Base-by-base conservation (phyloP, 2,329 filamentous ascomycete species). In the Pseudogymnoascus sp. region DNA sequence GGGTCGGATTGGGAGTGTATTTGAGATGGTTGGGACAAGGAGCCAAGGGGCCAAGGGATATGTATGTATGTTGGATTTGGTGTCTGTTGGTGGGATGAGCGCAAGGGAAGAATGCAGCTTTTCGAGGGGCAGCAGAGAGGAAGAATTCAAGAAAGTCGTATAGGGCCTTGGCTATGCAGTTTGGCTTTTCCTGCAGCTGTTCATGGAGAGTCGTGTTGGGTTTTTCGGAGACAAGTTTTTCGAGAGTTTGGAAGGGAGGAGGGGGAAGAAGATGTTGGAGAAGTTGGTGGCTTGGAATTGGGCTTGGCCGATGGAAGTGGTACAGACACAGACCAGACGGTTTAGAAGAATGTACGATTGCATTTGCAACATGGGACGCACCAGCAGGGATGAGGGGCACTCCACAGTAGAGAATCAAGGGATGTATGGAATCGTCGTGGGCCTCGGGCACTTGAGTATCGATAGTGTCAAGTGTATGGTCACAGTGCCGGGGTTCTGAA, bases 361-460 rank as follows among this genome's bases (percentile, higher is more conserved):
- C 49, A 55, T 55, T 55, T 55, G 49, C 49, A 55, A 55, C 49
- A 55, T 55, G 49, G 49, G 49, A 55, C 49, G 49, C 49, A 55
- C 49, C 49, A 55, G 49, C 49, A 55, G 49, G 49, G 49, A 33
- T 55, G 29, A 55, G 49, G 49, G 49, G 49, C 49, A 55, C 14
- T 19, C 49, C 49, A 55, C 49, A 55, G n/a, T 33, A 52, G n/a
- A 19, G 49, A 55, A 19, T 33, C 49, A 55, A 55, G 49, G 49
- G 49, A 55, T 55, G 29, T 55, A 55, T 55, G 49, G 49, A 33
- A 55, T 19, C 11, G 49, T 55, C 49, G n/a, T 19, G 49, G 49
- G 49, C 49, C 49, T 55, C 29, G 49, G 49, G 29, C 49, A 21
- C 26, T 55, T 35, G 10, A 19, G 49, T 55, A 55, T 55, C 49